Conservation (phyloP, 352 stramenopile species). For the Hyaloperonospora arabidopsidis region DNA sequence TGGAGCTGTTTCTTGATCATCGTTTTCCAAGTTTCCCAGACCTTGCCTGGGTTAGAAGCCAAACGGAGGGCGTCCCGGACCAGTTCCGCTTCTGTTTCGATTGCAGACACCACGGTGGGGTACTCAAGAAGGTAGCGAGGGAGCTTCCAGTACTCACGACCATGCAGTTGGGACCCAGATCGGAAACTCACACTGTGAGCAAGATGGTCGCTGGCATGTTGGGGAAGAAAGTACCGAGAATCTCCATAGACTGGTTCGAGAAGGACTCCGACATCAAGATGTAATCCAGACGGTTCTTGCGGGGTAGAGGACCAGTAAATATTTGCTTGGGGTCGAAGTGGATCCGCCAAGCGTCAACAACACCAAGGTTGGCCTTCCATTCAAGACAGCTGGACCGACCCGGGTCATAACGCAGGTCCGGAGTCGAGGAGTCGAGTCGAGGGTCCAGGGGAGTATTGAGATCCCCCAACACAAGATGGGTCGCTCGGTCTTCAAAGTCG, state of each 20-base stretch:
- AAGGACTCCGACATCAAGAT: slow-evolving; percentile 1
- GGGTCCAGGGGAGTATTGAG: neutral
- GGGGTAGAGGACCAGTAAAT: neutral
- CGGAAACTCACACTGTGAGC: slow-evolving; percentile 1
- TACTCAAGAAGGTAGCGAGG: slow-evolving; percentile 1
- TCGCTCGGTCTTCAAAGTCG: neutral
- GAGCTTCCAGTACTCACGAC: slow-evolving; percentile 1
- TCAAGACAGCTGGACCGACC: neutral
- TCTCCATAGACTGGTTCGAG: neutral
- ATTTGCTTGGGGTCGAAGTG: neutral
- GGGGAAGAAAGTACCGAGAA: neutral
- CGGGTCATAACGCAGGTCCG: neutral
- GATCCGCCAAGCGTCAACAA: slow-evolving; percentile 1
- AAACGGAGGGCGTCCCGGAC: neutral
- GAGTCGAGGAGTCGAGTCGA: too few species aligned
- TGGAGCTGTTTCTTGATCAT: neutral
- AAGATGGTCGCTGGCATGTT: slow-evolving; percentile 1
- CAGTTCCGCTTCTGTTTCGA: neutral
- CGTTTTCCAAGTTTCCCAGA: slow-evolving; percentile 4
- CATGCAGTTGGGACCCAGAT: neutral
- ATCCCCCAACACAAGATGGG: neutral
- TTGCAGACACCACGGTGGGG: neutral
- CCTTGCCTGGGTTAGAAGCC: neutral
- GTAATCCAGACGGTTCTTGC: slow-evolving; percentile 1
- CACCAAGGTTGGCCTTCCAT: neutral